Percentiles rank a stretch among this genome's conserved stretches.
phyloP scores from a whole-genome alignment of 352 stramenopile genomes.

The Peronospora belbahrii region DNA sequence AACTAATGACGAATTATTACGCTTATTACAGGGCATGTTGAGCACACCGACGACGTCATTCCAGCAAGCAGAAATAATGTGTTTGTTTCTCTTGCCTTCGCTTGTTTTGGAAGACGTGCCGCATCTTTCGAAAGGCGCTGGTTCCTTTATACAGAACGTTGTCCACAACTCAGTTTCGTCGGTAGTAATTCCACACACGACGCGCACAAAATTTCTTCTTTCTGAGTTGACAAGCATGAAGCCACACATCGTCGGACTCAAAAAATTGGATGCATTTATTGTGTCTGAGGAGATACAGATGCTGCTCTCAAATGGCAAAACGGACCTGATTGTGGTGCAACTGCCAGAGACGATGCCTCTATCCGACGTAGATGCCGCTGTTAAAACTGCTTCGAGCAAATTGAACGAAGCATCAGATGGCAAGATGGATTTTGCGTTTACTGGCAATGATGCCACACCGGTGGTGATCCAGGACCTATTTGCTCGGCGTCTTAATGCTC shows the following conservation, averaged over 20 bases:
- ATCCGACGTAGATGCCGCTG: slow-evolving; percentile 33
- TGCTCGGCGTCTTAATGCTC: slow-evolving; percentile 28
- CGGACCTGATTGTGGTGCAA: slow-evolving; percentile 59
- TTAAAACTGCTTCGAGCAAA: slow-evolving; percentile 30
- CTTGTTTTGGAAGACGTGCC: slow-evolving; percentile 39
- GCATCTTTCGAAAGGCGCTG: slow-evolving; percentile 19
- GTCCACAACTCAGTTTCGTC: slow-evolving; percentile 45
- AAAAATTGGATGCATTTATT: slow-evolving; percentile 30
- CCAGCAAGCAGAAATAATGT: slow-evolving; percentile 38
- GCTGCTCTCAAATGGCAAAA: slow-evolving; percentile 44
- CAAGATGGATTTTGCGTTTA: slow-evolving; percentile 57
- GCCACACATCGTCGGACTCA: slow-evolving; percentile 18
- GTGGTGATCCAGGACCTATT: slow-evolving; percentile 21
- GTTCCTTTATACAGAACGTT: slow-evolving; percentile 42
- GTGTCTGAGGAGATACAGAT: slow-evolving; percentile 16
- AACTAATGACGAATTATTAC: slow-evolving; percentile 4
- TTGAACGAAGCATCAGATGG: slow-evolving; percentile 30
- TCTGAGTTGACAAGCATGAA: slow-evolving; percentile 13
- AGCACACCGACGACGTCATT: slow-evolving; percentile 11
- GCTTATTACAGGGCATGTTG: slow-evolving; percentile 29
- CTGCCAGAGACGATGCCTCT: slow-evolving; percentile 28
- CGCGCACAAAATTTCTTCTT: slow-evolving; percentile 36
- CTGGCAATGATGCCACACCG: slow-evolving; percentile 34
- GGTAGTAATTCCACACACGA: slow-evolving; percentile 69
- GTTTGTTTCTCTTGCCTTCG: slow-evolving; percentile 44